phyloP scores from a whole-genome alignment of 192 early-diverging fungal genomes.

The Phlyctochytrium bullatum region DNA sequence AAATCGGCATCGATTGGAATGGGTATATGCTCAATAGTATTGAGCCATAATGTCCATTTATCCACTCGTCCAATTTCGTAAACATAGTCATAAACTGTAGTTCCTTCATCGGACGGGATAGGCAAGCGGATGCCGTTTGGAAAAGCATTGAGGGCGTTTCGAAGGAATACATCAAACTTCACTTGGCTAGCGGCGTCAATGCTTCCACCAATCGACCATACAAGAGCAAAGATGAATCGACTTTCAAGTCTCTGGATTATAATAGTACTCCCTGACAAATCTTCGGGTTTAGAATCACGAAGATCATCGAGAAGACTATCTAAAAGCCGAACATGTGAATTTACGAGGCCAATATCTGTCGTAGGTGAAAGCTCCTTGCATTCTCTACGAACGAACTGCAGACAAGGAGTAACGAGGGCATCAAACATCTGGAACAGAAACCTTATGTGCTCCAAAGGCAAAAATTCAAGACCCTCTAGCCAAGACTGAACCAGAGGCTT shows the following conservation, averaged over 20 bases:
- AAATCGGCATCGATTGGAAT: slow-evolving; percentile 53
- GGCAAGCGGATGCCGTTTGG: slow-evolving; percentile 17
- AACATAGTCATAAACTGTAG: slow-evolving; percentile 53
- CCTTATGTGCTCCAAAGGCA: slow-evolving; percentile 24
- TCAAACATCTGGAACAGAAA: slow-evolving; percentile 44
- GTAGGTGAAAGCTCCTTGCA: slow-evolving; percentile 63
- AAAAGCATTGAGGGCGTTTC: slow-evolving; percentile 14
- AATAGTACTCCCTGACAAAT: slow-evolving; percentile 10
- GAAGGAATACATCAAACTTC: slow-evolving; percentile 48
- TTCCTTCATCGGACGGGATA: slow-evolving; percentile 37
- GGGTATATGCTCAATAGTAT: slow-evolving; percentile 41
- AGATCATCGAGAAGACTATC: slow-evolving; percentile 50
- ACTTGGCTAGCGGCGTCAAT: slow-evolving; percentile 47
- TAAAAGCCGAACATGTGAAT: slow-evolving; percentile 47
- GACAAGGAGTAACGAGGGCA: slow-evolving; percentile 36
- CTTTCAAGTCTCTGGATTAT: slow-evolving; percentile 33
- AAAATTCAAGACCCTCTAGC: slow-evolving; percentile 42
- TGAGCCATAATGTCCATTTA: slow-evolving; percentile 52
- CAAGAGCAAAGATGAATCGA: slow-evolving; percentile 49
- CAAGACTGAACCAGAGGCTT: slow-evolving; percentile 50
- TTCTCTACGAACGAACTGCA: slow-evolving; percentile 41
- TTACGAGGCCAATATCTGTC: slow-evolving; percentile 60
- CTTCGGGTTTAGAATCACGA: slow-evolving; percentile 22
- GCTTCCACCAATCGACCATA: slow-evolving; percentile 59
- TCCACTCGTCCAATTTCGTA: slow-evolving; percentile 38